Evolutionary conservation across 2,329 filamentous ascomycete genomes (phyloP).

Genomic region (Cladosporium sp.): DNA sequence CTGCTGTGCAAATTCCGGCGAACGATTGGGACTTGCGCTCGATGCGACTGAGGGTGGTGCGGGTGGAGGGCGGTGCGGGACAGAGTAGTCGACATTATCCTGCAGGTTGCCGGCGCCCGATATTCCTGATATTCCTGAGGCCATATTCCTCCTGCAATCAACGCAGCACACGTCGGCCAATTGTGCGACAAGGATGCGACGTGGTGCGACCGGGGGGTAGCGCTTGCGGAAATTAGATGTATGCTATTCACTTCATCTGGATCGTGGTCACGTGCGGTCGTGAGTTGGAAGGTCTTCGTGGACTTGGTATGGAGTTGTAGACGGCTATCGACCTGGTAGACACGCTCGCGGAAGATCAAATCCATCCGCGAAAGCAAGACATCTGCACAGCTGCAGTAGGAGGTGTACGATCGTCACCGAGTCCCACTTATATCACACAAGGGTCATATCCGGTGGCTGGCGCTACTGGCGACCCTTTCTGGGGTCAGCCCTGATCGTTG

Average conservation of each 20-base stretch:
- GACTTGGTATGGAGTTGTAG: neutral
- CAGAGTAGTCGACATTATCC: slow-evolving; percentile 22
- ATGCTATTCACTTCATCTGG: neutral
- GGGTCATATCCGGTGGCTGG: neutral
- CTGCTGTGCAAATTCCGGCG: slow-evolving; percentile 7
- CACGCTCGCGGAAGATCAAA: neutral
- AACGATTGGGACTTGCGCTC: slow-evolving; percentile 10
- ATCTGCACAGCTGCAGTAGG: slow-evolving; percentile 2
- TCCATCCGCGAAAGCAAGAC: neutral
- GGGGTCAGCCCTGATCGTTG: neutral
- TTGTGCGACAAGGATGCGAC: slow-evolving; percentile 10
- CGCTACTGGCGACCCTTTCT: neutral
- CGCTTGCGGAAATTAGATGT: slow-evolving; percentile 7
- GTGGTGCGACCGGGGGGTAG: slow-evolving; percentile 6
- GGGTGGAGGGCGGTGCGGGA: slow-evolving; percentile 20
- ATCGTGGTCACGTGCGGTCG: slow-evolving; percentile 1
- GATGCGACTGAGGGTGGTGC: slow-evolving; percentile 13
- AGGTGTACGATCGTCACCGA: neutral
- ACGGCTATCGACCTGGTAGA: neutral
- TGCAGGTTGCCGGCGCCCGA: slow-evolving; percentile 17
- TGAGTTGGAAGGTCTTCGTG: neutral
- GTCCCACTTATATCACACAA: neutral
- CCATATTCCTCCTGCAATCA: slow-evolving; percentile 15
- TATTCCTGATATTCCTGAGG: slow-evolving; percentile 17
- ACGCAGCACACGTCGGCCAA: neutral